Conservation (phyloP, 2,329 filamentous ascomycete species). For the Thyridium curvatum region DNA sequence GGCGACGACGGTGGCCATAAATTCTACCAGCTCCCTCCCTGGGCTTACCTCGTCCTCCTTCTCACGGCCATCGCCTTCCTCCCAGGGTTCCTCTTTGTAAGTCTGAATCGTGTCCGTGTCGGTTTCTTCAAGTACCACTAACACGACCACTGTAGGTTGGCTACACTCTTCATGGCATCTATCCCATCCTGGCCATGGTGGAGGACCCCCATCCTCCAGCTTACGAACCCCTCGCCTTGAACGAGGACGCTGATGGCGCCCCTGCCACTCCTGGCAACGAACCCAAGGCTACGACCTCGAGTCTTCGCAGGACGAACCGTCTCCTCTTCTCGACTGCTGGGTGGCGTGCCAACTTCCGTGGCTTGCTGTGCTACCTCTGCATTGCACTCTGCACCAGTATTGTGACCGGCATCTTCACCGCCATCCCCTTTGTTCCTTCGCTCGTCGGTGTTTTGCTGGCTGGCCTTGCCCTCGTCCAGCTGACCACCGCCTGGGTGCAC, state of each 20-base stretch:
- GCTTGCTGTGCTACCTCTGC: constrained; percentile 45
- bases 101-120: constrained; percentile 13
- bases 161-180: constrained; percentile 46
- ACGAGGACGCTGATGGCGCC: constrained; percentile 27
- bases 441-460: constrained; percentile 44
- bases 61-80: constrained; percentile 36
- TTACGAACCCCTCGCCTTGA: constrained; percentile 44
- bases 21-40: constrained; percentile 13
- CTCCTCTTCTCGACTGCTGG: constrained; percentile 59
- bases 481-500: constrained; percentile 78
- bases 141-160: constrained; percentile 26
- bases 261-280: constrained; percentile 22
- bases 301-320: constrained; percentile 42
- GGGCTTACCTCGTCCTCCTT: constrained; percentile 31
- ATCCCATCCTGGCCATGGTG: constrained; percentile 49
- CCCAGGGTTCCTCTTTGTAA: constrained; percentile 36
- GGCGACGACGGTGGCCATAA: constrained; percentile 12
- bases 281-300: constrained; percentile 39
- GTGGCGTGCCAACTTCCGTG: constrained; percentile 62
- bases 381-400: constrained; percentile 22
- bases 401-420: constrained; percentile 37
- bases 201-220: constrained; percentile 51
- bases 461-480: constrained; percentile 56
- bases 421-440: constrained; percentile 24
- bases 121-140: no score